A percentile compares a stretch with the other conserved stretches of the same genome.
Evolutionary conservation across 129 eudicot species (phyloP).

Genomic region (Tagetes erecta): DNA sequence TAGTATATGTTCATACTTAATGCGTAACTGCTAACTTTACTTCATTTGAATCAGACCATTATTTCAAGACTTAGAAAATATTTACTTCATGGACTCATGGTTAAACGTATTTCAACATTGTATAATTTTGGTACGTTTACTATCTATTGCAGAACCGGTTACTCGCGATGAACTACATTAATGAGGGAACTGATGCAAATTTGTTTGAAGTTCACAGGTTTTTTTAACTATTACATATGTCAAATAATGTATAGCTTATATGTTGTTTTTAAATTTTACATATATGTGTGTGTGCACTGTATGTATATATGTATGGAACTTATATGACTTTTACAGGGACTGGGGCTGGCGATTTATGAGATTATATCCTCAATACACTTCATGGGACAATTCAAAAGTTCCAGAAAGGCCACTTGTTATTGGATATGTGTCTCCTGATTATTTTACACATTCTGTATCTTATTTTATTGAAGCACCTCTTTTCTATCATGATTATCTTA

Average conservation of each 20-base stretch:
- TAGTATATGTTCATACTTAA: neutral
- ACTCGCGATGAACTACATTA: constrained; percentile 96
- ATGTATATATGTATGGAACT: neutral
- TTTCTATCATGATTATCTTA: constrained; percentile 66
- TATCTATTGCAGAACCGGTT: constrained; percentile 76
- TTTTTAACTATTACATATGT: constrained; percentile 18
- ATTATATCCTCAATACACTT: constrained; percentile 66
- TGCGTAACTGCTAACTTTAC: neutral
- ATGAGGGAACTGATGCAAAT: constrained; percentile 85
- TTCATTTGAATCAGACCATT: constrained; percentile 17
- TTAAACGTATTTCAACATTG: constrained; percentile 5
- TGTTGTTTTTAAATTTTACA: neutral
- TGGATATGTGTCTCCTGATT: constrained; percentile 98
- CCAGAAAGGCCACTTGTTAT: constrained; percentile 87
- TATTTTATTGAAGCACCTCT: constrained; percentile 97
- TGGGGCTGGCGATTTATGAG: constrained; percentile 94
- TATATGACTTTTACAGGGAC: constrained; percentile 56
- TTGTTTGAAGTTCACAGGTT: constrained; percentile 94
- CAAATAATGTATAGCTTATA: neutral
- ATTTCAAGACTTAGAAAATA: constrained; percentile 17
- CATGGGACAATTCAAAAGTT: constrained; percentile 90
- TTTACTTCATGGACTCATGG: neutral
- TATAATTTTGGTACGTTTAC: constrained; percentile 19
- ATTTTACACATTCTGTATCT: constrained; percentile 95
- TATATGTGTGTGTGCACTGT: neutral